Base-by-base conservation (phyloP, 1,284 basidiomycete species). In the Microbotryum scabiosae region DNA sequence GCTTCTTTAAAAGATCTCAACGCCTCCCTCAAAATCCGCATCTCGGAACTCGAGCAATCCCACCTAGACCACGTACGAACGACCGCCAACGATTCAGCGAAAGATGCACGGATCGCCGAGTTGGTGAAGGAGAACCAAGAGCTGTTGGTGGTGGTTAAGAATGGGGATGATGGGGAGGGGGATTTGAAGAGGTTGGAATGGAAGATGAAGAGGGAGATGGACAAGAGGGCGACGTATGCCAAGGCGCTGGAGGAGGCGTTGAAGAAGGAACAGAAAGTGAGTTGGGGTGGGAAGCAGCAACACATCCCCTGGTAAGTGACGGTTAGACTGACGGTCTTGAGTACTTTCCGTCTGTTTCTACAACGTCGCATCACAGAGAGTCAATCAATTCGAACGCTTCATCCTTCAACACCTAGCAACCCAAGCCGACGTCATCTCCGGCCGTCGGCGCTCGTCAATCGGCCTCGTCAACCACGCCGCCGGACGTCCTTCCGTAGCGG, bases 171-270 rank as follows among this genome's bases (percentile, higher is more conserved):
- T 14, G 52, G 45, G 45, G 67, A 64, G 45, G 56, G 53, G 51
- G 81, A 84, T 65, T 71, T 85, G 25, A 73, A 73, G 61, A 75
- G 79, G 63, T 74, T 85, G 60, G 80, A 76, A 57, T 73, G 75
- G 64, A 78, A 80, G 49, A 78, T 81, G 72, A 81, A 84, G 56
- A 76, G 77, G 36, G 82, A 85, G 71, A 76, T 83, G 44, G 77
- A 78, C 56, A 82, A 85, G 70, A 78, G 79, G 64, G 76, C 77
- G 50, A 71, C 74, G 32, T 75, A 82, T 69, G 82, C 84, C 71
- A 77, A 79, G 49, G 80, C 81, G 65, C 78, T 78, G 58, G 75
- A 82, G 69, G 78, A 79, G 30, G 78, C 79, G 54, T 70, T 81
- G 18, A 73, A 75, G 30, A 50, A 54, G 28, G 70, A 72, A 56